phyloP scores from a whole-genome alignment of 768 basidiomycete species.

The Ramaria sp. region DNA sequence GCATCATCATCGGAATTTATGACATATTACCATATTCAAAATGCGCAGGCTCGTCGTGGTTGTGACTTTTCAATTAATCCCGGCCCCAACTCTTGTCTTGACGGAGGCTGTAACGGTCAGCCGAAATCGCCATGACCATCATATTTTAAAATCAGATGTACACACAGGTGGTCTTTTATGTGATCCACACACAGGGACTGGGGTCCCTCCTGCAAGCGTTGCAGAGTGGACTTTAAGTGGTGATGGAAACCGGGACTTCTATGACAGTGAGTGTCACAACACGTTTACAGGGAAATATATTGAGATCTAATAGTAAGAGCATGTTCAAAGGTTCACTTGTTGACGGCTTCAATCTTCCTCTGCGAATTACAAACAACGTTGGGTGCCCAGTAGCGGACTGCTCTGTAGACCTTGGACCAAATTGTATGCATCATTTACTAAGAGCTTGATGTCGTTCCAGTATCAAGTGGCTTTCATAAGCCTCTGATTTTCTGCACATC shows the following conservation, averaged over 20 bases:
- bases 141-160: no score
- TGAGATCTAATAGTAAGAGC: no score
- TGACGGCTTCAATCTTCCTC: conserved; percentile 47
- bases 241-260: conserved; percentile 37
- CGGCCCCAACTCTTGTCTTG: conserved; percentile 24
- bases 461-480: no score
- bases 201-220: conserved; percentile 58
- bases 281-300: no score
- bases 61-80: conserved; percentile 27
- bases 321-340: conserved; percentile 44
- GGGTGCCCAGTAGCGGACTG: conserved; percentile 48
- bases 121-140: not conserved
- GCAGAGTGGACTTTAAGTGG: conserved; percentile 55
- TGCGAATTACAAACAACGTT: conserved; percentile 42
- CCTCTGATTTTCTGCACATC: no score
- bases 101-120: conserved; percentile 28
- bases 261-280: conserved; percentile 44
- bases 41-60: conserved; percentile 24
- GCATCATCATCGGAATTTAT: no score
- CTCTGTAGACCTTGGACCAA: conserved; percentile 48
- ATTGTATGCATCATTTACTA: conserved; percentile 38
- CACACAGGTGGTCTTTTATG: conserved; percentile 23
- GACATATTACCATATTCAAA: no score
- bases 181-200: conserved; percentile 29
- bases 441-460: no score